A percentile compares a stretch with the other conserved stretches of the same genome.
Evolutionary conservation across 768 basidiomycete genomes (phyloP).

Genomic region (Serendipita vermifera): DNA sequence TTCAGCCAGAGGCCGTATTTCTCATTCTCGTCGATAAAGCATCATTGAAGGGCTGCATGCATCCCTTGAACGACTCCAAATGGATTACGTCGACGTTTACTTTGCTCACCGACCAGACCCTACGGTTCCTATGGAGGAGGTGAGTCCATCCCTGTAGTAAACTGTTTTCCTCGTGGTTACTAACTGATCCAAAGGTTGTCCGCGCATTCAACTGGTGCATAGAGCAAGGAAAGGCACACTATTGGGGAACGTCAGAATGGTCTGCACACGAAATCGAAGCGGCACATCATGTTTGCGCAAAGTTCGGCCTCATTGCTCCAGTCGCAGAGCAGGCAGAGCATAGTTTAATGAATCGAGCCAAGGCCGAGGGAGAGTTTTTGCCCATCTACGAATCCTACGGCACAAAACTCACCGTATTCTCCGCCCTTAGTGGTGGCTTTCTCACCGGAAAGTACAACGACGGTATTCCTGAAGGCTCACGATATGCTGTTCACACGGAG

Average conservation of each 20-base stretch:
- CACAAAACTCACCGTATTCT: constrained; percentile 58
- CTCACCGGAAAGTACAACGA: constrained; percentile 77
- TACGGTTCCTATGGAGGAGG: constrained; percentile 22
- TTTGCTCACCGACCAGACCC: constrained; percentile 51
- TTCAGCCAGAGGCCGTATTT: neutral
- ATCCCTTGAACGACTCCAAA: constrained; percentile 49
- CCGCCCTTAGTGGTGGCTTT: constrained; percentile 57
- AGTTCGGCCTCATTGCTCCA: constrained; percentile 53
- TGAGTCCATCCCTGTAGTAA: no score
- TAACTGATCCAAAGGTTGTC: constrained; percentile 49
- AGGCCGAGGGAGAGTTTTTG: constrained; percentile 69
- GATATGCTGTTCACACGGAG: constrained; percentile 45
- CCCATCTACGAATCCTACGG: constrained; percentile 54
- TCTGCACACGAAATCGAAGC: constrained; percentile 53
- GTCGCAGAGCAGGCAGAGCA: constrained; percentile 68
- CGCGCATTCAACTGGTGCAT: constrained; percentile 72
- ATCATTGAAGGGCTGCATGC: constrained; percentile 65
- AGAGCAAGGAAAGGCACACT: constrained; percentile 43
- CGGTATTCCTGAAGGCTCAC: constrained; percentile 60
- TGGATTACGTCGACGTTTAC: constrained; percentile 64
- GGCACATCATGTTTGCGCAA: constrained; percentile 51
- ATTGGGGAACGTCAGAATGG: constrained; percentile 61
- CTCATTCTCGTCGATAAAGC: constrained; percentile 25
- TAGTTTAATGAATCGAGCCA: constrained; percentile 66
- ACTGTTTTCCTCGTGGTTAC: neutral